A percentile compares a stretch with the other conserved stretches of the same genome.
Evolutionary conservation across 1,139 yeast genomes (phyloP).

Genomic region (Hansenula lynferdii): DNA sequence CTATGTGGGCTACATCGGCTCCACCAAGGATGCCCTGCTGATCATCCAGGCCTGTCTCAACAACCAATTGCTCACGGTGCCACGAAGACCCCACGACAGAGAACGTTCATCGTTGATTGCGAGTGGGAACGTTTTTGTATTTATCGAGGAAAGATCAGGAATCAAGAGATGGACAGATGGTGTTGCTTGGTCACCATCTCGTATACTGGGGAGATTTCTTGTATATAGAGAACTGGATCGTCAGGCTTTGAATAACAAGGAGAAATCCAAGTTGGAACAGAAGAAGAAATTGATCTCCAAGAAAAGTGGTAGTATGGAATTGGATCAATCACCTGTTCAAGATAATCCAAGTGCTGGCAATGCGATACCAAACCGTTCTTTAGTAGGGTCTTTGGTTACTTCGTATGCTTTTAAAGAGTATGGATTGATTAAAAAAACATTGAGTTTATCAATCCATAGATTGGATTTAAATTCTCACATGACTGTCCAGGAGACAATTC

Average conservation of each 20-base stretch:
- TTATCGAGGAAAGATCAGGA: slow-evolving; percentile 76
- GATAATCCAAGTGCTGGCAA: slow-evolving; percentile 5
- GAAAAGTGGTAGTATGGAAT: slow-evolving; percentile 6
- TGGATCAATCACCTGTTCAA: neutral
- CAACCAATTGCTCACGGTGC: slow-evolving; percentile 57
- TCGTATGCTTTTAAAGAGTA: slow-evolving; percentile 67
- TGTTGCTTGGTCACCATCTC: slow-evolving; percentile 84
- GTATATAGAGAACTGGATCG: slow-evolving; percentile 77
- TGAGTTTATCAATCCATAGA: slow-evolving; percentile 48
- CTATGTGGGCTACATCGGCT: slow-evolving; percentile 71
- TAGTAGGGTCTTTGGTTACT: slow-evolving; percentile 53
- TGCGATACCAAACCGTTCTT: slow-evolving; percentile 24
- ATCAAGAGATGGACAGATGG: slow-evolving; percentile 96
- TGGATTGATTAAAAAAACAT: slow-evolving; percentile 80
- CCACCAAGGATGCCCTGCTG: slow-evolving; percentile 78
- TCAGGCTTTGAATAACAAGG: slow-evolving; percentile 28
- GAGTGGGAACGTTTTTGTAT: slow-evolving; percentile 81
- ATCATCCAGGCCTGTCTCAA: slow-evolving; percentile 76
- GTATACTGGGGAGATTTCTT: slow-evolving; percentile 78
- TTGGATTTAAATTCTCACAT: slow-evolving; percentile 8
- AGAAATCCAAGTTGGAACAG: slow-evolving; percentile 28
- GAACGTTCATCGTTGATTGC: slow-evolving; percentile 63
- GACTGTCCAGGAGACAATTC: slow-evolving; percentile 46
- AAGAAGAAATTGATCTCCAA: slow-evolving; percentile 26
- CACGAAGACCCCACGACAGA: slow-evolving; percentile 77